Evolutionary conservation across 2,329 filamentous ascomycete genomes (phyloP).

Genomic region (Trichoderma sp.): DNA sequence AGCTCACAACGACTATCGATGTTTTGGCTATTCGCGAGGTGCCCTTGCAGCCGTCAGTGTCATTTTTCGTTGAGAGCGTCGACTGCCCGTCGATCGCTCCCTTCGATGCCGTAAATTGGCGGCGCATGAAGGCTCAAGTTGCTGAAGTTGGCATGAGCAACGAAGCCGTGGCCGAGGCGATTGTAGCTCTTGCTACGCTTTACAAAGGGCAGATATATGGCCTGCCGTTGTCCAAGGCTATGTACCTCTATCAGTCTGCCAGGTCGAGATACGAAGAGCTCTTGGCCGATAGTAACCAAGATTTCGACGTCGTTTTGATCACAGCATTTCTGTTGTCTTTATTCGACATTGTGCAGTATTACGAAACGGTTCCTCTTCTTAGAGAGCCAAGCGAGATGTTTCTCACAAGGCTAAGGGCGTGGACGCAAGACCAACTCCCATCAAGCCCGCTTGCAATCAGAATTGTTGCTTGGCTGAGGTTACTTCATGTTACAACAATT

Average conservation of each 20-base stretch:
- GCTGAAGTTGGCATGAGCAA: conserved; percentile 9
- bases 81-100: conserved; percentile 23
- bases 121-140: conserved; percentile 16
- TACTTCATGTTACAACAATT: conserved; percentile 22
- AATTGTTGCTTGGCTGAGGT: conserved; percentile 22
- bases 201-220: conserved; percentile 20
- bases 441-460: conserved; percentile 1
- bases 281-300: neutral
- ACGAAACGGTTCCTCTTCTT: conserved; percentile 8
- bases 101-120: conserved; percentile 24
- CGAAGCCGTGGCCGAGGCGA: conserved; percentile 5
- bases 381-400: conserved; percentile 15
- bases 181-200: conserved; percentile 20
- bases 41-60: conserved; percentile 7
- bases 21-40: conserved; percentile 16
- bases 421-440: neutral
- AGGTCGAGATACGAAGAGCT: neutral
- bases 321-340: conserved; percentile 22
- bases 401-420: conserved; percentile 2
- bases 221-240: conserved; percentile 18
- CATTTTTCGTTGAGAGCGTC: conserved; percentile 24
- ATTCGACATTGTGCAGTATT: conserved; percentile 19
- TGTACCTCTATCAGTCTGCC: conserved; percentile 15
- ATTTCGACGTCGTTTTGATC: conserved; percentile 12
- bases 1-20: conserved; percentile 26